Base-by-base conservation (phyloP, 2,329 filamentous ascomycete species). In the Graphiopsis chlorocephala region DNA sequence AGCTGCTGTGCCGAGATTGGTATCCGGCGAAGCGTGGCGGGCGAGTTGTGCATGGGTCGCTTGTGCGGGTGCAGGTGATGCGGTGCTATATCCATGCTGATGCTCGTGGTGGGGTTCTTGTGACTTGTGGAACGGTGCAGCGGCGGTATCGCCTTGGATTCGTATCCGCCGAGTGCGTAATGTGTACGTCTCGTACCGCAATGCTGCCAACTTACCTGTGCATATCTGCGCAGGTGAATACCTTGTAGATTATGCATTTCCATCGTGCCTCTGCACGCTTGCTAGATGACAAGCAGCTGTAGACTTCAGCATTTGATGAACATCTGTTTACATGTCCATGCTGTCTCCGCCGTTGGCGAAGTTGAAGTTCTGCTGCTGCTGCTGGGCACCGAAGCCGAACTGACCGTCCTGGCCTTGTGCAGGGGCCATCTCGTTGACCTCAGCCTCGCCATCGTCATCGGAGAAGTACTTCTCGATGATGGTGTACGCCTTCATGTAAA, bases 401-500 rank as follows among this genome's bases (percentile, higher is more conserved):
- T 88, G 88, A 65, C 89, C 89, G 73, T 89, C 87, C 76, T 92
- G 90, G 69, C 85, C 87, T 71, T 87, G 85, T 73, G 87, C 85
- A 67, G 91, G 87, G 67, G 86, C 90, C 79, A 92, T 86, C 74
- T 96, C 92, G 68, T 93, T 91, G 71, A 93, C 93, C 73, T 93
- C 93, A 55, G 81, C 87, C 68, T 85, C 86, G 76, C 96, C 95
- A 64, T 98, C 95, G 72, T 99, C 95, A 75, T 99, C 95, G 0
- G 93, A 97, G 84, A 99, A 99, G 86, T 99, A 99, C 84, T 97
- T 97, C 86, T 99, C 95, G 72, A 99, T 99, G 81, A 99, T 99
- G 86, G 96, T 98, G 86, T 98, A 99, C 0, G 95, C 95, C 88
- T 99, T 99, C 94, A 99, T 98, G 86, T 99, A 99, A 73, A 99